Conservation (phyloP, 768 basidiomycete species). For the Trichaptum fuscoviolaceum region DNA sequence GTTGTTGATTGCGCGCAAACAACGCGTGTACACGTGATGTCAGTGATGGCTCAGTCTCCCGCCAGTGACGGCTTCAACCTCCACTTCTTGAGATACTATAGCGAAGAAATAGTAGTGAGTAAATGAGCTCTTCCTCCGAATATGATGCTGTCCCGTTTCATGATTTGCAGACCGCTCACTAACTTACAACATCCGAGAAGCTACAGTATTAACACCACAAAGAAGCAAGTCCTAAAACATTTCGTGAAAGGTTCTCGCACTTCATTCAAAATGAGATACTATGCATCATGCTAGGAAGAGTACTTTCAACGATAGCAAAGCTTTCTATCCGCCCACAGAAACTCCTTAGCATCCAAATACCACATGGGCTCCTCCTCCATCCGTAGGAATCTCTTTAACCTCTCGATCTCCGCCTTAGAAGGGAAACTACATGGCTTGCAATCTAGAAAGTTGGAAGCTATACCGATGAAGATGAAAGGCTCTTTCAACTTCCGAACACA, state of each 20-base stretch:
- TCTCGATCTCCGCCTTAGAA: background rate
- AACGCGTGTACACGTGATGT: background rate
- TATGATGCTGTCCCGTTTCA: no score
- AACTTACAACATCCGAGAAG: no score
- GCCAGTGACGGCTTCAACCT: no score
- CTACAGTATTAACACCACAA: no score
- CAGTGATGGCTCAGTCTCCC: no score
- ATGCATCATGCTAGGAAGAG: background rate
- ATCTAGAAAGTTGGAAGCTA: background rate
- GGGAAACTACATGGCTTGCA: background rate
- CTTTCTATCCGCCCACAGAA: background rate
- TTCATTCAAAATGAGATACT: background rate
- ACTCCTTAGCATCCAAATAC: background rate
- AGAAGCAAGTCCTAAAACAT: no score
- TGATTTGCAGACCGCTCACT: no score
- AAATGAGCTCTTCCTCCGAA: no score
- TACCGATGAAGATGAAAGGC: background rate
- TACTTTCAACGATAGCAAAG: background rate
- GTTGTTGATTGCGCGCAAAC: background rate
- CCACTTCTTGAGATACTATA: no score
- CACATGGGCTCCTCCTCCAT: background rate
- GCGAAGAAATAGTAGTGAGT: no score
- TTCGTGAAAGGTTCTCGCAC: no score
- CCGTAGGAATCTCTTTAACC: background rate
- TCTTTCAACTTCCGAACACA: background rate